Evolutionary conservation across 441 rosid species (phyloP).

Genomic region (Omphalea diandra): DNA sequence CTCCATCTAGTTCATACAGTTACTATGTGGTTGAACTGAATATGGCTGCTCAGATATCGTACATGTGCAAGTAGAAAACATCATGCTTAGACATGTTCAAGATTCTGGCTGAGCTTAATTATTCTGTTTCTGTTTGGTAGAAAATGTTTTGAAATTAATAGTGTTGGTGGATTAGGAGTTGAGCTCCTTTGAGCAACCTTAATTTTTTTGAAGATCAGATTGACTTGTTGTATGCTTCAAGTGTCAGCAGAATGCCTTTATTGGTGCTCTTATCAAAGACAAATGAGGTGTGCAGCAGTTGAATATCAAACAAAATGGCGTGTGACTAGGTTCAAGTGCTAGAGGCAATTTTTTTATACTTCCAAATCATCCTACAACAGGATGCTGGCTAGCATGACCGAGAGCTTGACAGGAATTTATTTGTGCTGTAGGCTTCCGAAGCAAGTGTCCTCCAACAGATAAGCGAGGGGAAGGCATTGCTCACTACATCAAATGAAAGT

Average conservation of each 20-base stretch:
- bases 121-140: too few species aligned
- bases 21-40: too few species aligned
- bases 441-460: conserved; percentile 56
- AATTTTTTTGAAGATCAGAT: too few species aligned
- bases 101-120: too few species aligned
- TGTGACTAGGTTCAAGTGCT: neutral
- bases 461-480: conserved; percentile 48
- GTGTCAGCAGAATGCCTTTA: neutral
- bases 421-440: conserved; percentile 57
- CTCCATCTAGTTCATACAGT: neutral
- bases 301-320: neutral
- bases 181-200: too few species aligned
- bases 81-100: too few species aligned
- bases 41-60: too few species aligned
- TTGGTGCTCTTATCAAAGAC: neutral
- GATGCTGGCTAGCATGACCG: neutral
- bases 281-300: neutral
- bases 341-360: neutral
- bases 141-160: too few species aligned
- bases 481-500: conserved; percentile 50
- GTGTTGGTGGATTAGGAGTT: too few species aligned
- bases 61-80: too few species aligned
- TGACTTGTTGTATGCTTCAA: too few species aligned
- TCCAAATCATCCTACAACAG: neutral
- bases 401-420: conserved; percentile 16